Base-by-base conservation (phyloP, 192 early-diverging fungal species). In the Coemansia sp. region DNA sequence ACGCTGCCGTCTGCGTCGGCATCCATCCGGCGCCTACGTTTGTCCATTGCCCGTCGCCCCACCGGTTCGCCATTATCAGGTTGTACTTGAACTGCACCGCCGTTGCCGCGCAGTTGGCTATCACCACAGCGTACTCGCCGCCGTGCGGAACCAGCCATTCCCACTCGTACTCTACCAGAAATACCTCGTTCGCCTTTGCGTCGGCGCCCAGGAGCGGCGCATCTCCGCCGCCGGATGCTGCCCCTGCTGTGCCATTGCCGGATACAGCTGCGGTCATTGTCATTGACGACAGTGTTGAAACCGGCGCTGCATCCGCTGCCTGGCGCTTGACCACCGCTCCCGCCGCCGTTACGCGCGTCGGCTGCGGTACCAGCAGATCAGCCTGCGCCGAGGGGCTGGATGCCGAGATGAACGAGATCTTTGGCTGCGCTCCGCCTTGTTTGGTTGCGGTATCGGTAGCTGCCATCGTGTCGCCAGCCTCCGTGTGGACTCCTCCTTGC, bases 61-160 rank as follows among this genome's bases (percentile, higher is more conserved):
- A 72, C 48, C 73, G 66, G 57, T 81, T 81, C 13, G 78, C 78
- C 78, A 81, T 81, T 11, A 81, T 75, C 67, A 81, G 64, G 43
- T 81, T 81, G 50, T 81, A 81, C 39, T 81, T 81, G 78, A 81
- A 81, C 68, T 81, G 78, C n/a, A 81, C 69, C 23, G 78, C 72
- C 10, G 78, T 75, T 13, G 72, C 72, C 19, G 78, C 78, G 58
- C 78, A 81, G 64, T 81, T 81, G 21, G 78, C 78, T 12, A 81
- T 69, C 9, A 81, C 78, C 59, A 81, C 78, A 19, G 78, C 78
- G 60, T 81, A 81, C 49, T 81, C 78, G 59, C 78, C 78, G 45
- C 78, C 78, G 2, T 40, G 61, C 16, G 59, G 71, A 4, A 80
- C 77, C 59, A 70, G 66, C 77, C 72, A 75, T 52, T 80, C 77